Evolutionary conservation across 1,284 basidiomycete genomes (phyloP).

Genomic region (Ganoderma lingzhi): DNA sequence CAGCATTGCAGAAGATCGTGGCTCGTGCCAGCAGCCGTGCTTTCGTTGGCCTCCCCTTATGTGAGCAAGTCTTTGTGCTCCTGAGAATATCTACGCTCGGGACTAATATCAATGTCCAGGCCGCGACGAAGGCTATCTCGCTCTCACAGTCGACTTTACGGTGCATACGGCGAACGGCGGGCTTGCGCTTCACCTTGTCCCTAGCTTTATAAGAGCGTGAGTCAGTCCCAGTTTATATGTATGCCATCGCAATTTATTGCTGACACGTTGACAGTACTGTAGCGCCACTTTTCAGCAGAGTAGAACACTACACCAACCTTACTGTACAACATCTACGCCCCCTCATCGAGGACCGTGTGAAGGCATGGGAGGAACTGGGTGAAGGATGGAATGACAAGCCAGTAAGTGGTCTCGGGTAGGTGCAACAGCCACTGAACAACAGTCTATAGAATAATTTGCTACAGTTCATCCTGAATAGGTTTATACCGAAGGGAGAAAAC

Average conservation of each 20-base stretch:
- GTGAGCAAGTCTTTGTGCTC: slow-evolving; percentile 38
- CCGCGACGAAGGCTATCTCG: slow-evolving; percentile 24
- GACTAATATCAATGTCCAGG: background rate
- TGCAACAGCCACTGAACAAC: background rate
- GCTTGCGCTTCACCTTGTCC: slow-evolving; percentile 21
- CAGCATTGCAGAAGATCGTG: slow-evolving; percentile 19
- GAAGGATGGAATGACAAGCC: background rate
- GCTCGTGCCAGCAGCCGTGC: slow-evolving; percentile 48
- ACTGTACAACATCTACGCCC: background rate
- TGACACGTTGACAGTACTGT: background rate
- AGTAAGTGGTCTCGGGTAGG: background rate
- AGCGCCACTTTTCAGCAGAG: background rate
- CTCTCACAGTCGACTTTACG: slow-evolving; percentile 22
- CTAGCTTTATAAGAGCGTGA: background rate
- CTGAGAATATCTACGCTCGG: background rate
- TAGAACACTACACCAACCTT: background rate
- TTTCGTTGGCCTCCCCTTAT: slow-evolving; percentile 49
- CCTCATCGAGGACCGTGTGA: background rate
- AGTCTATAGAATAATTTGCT: slow-evolving; percentile 49
- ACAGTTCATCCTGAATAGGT: slow-evolving; percentile 52
- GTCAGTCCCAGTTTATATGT: background rate
- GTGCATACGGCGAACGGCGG: slow-evolving; percentile 8
- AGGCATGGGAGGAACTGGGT: background rate
- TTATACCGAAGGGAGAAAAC: slow-evolving; percentile 40
- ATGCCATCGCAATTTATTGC: too few relatives aligned